These are phyloP conservation scores for Neoboletus subvelutipes DNA, from an alignment of 768 basidiomycete genomes.

Conservation along the genomic window DNA sequence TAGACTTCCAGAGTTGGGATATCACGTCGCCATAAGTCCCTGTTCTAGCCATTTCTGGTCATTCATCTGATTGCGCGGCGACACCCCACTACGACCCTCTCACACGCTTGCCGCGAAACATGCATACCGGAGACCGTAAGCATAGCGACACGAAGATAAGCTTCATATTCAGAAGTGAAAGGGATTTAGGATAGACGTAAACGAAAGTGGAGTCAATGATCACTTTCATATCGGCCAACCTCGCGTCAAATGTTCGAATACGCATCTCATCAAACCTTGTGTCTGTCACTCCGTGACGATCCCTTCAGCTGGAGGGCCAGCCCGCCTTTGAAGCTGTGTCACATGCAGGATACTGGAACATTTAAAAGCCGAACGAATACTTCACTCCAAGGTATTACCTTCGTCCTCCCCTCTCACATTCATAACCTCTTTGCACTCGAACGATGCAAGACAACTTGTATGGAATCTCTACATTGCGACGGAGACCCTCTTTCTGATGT, in stretches of 20 bases:
- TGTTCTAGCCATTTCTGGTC: background rate
- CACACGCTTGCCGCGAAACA: background rate
- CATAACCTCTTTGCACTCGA: background rate
- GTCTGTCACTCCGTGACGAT: background rate
- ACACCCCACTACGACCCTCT: no score
- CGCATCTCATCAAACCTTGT: background rate
- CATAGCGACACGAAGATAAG: background rate
- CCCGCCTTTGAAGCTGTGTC: conserved; percentile 13
- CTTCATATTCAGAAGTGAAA: background rate
- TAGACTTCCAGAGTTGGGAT: background rate
- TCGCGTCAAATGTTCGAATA: background rate
- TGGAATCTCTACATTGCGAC: background rate
- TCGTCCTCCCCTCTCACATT: background rate
- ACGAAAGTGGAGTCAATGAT: background rate
- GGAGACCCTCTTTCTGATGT: background rate
- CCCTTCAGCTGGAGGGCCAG: background rate
- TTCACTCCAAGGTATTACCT: background rate
- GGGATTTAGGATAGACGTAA: background rate
- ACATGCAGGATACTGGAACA: background rate
- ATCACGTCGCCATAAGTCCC: background rate
- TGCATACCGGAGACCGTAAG: background rate
- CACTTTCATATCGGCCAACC: background rate
- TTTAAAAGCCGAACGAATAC: conserved; percentile 10
- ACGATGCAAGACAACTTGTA: conserved; percentile 16
- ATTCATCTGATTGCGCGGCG: background rate